Evolutionary conservation across 2,329 filamentous ascomycete species (phyloP), one percentile per base, ranked within the genome.

Genomic region (Monosporascus sp.): DNA sequence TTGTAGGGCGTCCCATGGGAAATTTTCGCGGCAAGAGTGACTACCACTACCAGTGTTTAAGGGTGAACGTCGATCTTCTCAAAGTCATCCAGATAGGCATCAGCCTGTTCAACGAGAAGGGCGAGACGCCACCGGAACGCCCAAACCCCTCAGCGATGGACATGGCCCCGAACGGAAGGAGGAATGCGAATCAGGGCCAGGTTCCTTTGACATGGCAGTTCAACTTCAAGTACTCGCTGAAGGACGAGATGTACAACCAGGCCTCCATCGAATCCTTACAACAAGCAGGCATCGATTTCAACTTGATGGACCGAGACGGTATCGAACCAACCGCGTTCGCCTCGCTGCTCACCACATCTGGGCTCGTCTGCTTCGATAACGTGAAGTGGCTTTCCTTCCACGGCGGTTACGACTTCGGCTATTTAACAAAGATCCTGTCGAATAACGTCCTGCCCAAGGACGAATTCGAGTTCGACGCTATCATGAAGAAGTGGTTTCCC

Each of bases 371-470:
- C 64, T 85, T 89, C 59, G 86, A 94, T 40, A 86, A 95, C 54
- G 89, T 97, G 52, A 87, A 91, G 69, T 99, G 94, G 94, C 89
- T 99, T 59, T 96, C 91, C 4, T 97, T 97, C 74, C 94, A 99
- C 70, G 94, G 91, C 27, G 94, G 93, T 56, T 99, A 99, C 72
- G 94, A 99, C 74, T 97, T 99, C 72, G 94, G 92, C 48, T 97
- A 97, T 67, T 78, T 99, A 47, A 92, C 95, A 66, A 99, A 99
- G 74, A 85, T 97, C 54, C 86, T 99, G 69, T 87, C 89, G 53
- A 89, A 89, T 72, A 82, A 86, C 60, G 84, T 87, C 45, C 78
- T 99, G 7, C 94, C 94, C 1, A 89, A 91, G 62, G 91, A 96
- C 61, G 94, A 97, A 69, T 81, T 86, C 49, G 87, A 94, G 58